phyloP scores from a whole-genome alignment of 192 early-diverging fungal genomes.

The Geranomyces michiganensis region DNA sequence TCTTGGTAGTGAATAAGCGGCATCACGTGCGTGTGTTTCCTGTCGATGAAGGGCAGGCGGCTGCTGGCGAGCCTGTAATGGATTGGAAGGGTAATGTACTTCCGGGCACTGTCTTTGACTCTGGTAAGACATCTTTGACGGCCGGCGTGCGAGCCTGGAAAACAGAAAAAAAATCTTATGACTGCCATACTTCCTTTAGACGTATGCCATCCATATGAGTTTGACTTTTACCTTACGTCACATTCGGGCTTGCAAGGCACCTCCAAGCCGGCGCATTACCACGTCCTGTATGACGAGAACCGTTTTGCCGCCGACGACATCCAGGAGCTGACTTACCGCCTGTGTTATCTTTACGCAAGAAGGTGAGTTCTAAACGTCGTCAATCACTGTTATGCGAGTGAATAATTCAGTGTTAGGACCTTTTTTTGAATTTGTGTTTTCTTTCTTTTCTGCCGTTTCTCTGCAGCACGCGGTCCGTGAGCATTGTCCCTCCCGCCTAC shows the following conservation, averaged over 20 bases:
- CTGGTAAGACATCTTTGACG: constrained; percentile 40
- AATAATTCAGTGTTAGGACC: background rate
- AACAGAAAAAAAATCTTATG: constrained; percentile 23
- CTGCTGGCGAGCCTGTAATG: constrained; percentile 30
- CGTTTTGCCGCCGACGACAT: constrained; percentile 74
- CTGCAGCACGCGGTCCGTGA: constrained; percentile 77
- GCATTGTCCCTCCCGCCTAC: constrained; percentile 86
- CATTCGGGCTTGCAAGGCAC: constrained; percentile 91
- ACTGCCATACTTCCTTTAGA: constrained; percentile 2
- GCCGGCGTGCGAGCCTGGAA: constrained; percentile 36
- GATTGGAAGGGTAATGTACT: constrained; percentile 57
- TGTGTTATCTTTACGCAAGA: constrained; percentile 79
- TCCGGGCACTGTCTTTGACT: constrained; percentile 61
- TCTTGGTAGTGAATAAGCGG: constrained; percentile 82
- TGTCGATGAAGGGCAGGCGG: constrained; percentile 38
- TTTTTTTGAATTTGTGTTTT: too few species aligned
- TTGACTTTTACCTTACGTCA: constrained; percentile 73
- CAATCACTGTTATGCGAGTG: background rate
- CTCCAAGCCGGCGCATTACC: constrained; percentile 87
- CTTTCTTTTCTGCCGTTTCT: background rate
- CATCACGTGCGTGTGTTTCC: constrained; percentile 79
- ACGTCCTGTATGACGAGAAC: constrained; percentile 85
- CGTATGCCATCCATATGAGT: constrained; percentile 37
- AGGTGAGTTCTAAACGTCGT: background rate
- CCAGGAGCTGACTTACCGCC: constrained; percentile 82